phyloP scores from a whole-genome alignment of 306 rosid species.

The Acmispon strigosus region DNA sequence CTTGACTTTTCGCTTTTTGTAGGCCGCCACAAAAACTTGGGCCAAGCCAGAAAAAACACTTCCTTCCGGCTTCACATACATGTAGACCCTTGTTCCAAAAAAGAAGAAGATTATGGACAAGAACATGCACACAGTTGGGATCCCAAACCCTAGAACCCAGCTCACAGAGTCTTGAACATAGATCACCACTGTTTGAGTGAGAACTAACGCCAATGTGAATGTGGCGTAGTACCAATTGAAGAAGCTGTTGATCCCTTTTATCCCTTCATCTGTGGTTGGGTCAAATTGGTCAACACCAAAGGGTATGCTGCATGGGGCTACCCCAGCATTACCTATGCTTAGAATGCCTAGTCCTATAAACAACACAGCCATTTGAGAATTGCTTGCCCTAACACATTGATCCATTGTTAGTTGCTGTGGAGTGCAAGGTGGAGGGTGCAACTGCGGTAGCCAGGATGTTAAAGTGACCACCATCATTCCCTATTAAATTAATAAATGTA shows the following conservation, averaged over 20 bases:
- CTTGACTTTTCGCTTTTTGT: slow-evolving; percentile 42
- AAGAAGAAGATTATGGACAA: slow-evolving; percentile 48
- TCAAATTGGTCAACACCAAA: slow-evolving; percentile 80
- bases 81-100: slow-evolving; percentile 39
- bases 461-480: slow-evolving; percentile 58
- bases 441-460: slow-evolving; percentile 49
- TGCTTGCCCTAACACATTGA: slow-evolving; percentile 41
- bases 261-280: slow-evolving; percentile 49
- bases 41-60: slow-evolving; percentile 46
- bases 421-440: slow-evolving; percentile 55
- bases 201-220: slow-evolving; percentile 29
- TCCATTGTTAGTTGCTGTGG: neutral
- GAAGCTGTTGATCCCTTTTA: slow-evolving; percentile 48
- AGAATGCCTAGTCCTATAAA: slow-evolving; percentile 38
- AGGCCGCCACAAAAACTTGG: slow-evolving; percentile 58
- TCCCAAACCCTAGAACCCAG: slow-evolving; percentile 70
- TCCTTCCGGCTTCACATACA: slow-evolving; percentile 46
- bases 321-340: slow-evolving; percentile 51
- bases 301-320: slow-evolving; percentile 77
- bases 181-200: slow-evolving; percentile 46
- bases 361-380: slow-evolving; percentile 39
- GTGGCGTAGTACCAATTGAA: slow-evolving; percentile 62
- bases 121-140: slow-evolving; percentile 50
- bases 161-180: slow-evolving; percentile 67
- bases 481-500: slow-evolving; percentile 27